These are phyloP conservation scores for Melanopsichium pennsylvanicum DNA, from an alignment of 1,284 basidiomycete genomes.

Conservation along the genomic window DNA sequence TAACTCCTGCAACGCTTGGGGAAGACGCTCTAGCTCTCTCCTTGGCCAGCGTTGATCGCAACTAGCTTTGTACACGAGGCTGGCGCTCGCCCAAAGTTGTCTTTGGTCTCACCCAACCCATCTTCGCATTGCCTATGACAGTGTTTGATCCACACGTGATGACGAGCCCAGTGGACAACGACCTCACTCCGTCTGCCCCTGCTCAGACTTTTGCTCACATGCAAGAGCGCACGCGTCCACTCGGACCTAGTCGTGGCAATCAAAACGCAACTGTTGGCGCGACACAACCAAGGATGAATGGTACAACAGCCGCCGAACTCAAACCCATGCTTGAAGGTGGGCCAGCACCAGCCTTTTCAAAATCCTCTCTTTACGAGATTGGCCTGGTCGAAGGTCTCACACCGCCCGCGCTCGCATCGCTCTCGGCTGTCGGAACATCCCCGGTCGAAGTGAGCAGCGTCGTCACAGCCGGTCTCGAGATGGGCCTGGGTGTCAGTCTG, in stretches of 20 bases:
- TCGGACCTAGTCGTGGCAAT: slow-evolving; percentile 9
- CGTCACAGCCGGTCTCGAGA: slow-evolving; percentile 51
- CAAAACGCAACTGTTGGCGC: background rate
- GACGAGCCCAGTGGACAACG: slow-evolving; percentile 19
- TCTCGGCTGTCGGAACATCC: slow-evolving; percentile 24
- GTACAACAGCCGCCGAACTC: slow-evolving; percentile 3
- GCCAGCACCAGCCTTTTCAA: slow-evolving; percentile 28
- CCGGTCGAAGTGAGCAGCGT: slow-evolving; percentile 45
- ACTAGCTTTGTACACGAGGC: background rate
- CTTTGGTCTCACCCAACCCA: background rate
- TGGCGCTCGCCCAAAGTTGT: background rate
- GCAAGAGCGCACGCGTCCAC: slow-evolving; percentile 27
- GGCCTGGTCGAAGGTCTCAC: slow-evolving; percentile 46
- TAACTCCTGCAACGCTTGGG: too few species aligned
- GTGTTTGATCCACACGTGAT: slow-evolving; percentile 1
- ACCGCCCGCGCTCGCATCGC: slow-evolving; percentile 22
- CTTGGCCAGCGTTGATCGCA: background rate
- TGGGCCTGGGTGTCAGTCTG: slow-evolving; percentile 53
- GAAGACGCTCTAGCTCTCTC: too few species aligned
- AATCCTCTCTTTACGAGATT: slow-evolving; percentile 30
- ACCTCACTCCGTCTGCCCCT: slow-evolving; percentile 33
- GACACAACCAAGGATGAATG: background rate
- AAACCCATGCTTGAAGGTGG: slow-evolving; percentile 8
- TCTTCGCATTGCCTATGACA: background rate
- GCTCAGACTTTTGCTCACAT: slow-evolving; percentile 33